These are phyloP conservation scores for Isatis lusitanica DNA, from an alignment of 441 rosid genomes.

Conservation along the genomic window DNA sequence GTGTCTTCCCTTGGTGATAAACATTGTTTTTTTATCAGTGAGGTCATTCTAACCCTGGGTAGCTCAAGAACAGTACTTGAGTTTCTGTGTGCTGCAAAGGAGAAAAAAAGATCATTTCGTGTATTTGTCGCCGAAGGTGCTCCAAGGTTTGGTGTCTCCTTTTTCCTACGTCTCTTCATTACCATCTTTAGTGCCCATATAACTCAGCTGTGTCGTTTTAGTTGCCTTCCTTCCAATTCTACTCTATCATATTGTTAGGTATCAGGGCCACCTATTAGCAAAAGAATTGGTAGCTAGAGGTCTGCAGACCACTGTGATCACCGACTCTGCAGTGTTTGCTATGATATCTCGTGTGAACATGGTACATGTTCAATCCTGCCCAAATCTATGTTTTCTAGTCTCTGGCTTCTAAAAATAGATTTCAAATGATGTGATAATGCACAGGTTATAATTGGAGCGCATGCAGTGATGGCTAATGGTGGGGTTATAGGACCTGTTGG, in stretches of 20 bases:
- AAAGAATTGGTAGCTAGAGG: conserved; percentile 94
- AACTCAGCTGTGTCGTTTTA: not conserved
- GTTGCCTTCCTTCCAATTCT: not conserved
- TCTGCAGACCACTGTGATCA: conserved; percentile 84
- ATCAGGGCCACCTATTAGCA: conserved; percentile 92
- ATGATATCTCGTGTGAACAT: conserved; percentile 96
- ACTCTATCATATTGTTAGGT: conserved; percentile 46
- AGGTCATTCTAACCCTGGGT: conserved; percentile 96
- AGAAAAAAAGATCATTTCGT: conserved; percentile 91
- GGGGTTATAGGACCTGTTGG: conserved; percentile 98
- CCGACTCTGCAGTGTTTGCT: conserved; percentile 98
- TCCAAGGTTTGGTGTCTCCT: conserved; percentile 69
- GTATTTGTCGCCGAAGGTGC: conserved; percentile 99
- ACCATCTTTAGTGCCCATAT: not conserved
- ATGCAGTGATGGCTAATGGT: conserved; percentile 98
- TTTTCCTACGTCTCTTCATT: conserved; percentile 14
- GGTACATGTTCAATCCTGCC: conserved; percentile 43
- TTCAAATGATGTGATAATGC: conserved; percentile 27
- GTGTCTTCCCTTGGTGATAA: not conserved
- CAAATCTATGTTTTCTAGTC: conserved; percentile 4
- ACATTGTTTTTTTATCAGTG: conserved; percentile 46
- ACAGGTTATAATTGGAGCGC: conserved; percentile 98
- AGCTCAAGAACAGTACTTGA: conserved; percentile 95
- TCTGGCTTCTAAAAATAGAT: conserved; percentile 4
- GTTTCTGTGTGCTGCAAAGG: conserved; percentile 95